A percentile compares a stretch with the other conserved stretches of the same genome.
Evolutionary conservation across 1,284 basidiomycete genomes (phyloP).

Genomic region (Marasmius oreades): DNA sequence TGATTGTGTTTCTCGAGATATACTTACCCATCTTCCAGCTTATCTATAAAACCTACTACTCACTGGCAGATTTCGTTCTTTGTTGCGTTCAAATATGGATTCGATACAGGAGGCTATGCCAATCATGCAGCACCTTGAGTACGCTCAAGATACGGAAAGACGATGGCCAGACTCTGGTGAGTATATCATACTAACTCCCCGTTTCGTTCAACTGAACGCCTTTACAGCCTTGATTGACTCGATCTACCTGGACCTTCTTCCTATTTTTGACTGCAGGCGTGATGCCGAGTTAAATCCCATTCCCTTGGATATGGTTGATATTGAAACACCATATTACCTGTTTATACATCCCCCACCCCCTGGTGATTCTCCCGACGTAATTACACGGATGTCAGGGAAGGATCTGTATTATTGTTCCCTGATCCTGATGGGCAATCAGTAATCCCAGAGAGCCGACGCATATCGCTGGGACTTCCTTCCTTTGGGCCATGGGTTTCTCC

Average conservation of each 20-base stretch:
- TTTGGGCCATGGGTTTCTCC: too few species aligned
- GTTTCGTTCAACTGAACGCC: too few species aligned
- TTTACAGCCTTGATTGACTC: too few species aligned
- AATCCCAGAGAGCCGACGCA: background rate
- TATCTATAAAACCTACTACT: too few species aligned
- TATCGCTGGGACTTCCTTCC: background rate
- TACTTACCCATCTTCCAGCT: too few species aligned
- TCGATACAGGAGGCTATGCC: background rate
- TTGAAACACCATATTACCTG: background rate
- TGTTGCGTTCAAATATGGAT: too few species aligned
- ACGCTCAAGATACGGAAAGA: background rate
- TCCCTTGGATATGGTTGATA: background rate
- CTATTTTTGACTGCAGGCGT: background rate
- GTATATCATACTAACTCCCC: background rate
- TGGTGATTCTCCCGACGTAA: background rate
- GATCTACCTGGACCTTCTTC: too few species aligned
- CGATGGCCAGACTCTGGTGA: background rate
- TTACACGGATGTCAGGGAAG: background rate
- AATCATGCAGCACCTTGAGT: background rate
- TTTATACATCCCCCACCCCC: background rate
- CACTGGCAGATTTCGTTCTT: too few species aligned
- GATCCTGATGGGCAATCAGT: background rate
- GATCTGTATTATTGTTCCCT: background rate
- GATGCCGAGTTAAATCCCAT: background rate
- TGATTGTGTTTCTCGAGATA: too few species aligned